Percentiles rank a stretch among this genome's conserved stretches.
Conservation (phyloP, 441 rosid species). For the Populus tomentosa region DNA sequence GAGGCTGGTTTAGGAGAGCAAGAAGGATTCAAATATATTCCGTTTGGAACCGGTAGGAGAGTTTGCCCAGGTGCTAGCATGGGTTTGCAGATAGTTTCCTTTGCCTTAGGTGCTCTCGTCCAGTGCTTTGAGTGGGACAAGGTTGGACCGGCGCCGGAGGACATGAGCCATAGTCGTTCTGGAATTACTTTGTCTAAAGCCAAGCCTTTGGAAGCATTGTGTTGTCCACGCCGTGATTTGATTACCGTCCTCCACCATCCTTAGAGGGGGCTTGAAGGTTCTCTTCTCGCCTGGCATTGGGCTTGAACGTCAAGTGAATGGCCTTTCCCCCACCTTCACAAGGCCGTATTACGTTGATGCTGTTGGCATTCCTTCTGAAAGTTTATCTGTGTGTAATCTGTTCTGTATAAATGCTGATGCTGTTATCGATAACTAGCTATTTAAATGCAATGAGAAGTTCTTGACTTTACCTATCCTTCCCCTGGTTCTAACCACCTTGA, state of each 20-base stretch:
- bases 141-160: slow-evolving; percentile 13
- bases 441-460: neutral
- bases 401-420: neutral
- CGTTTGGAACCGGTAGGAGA: slow-evolving; percentile 50
- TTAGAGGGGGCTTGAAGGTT: neutral
- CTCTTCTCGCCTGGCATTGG: neutral
- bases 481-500: no score
- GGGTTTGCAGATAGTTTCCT: slow-evolving; percentile 26
- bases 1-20: slow-evolving; percentile 18
- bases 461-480: no score
- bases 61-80: slow-evolving; percentile 39
- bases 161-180: slow-evolving; percentile 10
- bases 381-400: neutral
- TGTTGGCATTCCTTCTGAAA: neutral
- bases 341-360: neutral
- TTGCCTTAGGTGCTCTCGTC: slow-evolving; percentile 40
- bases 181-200: slow-evolving; percentile 12
- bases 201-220: slow-evolving; percentile 23
- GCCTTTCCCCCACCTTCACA: neutral
- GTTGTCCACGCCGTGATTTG: slow-evolving; percentile 13
- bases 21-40: slow-evolving; percentile 35
- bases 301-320: neutral
- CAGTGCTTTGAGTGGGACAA: slow-evolving; percentile 52
- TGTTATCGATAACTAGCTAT: neutral
- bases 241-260: slow-evolving; percentile 2